These are phyloP conservation scores for Neonectria neomacrospora DNA, from an alignment of 2,329 filamentous ascomycete genomes.

Conservation along the genomic window DNA sequence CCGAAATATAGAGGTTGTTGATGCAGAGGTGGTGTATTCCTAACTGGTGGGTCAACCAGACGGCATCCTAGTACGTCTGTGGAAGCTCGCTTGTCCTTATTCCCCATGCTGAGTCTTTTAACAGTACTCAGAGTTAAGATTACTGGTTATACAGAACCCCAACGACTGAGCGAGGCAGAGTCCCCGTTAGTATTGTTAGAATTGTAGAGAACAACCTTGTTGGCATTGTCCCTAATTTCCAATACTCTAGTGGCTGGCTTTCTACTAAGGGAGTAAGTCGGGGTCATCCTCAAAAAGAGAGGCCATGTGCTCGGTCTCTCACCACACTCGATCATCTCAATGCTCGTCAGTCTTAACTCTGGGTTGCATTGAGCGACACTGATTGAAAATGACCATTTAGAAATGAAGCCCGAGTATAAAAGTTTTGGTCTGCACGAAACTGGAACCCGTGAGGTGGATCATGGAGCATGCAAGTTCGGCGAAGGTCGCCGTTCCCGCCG, in stretches of 20 bases:
- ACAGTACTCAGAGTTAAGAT: neutral
- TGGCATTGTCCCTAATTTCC: neutral
- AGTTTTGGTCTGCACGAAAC: neutral
- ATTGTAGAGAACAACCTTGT: neutral
- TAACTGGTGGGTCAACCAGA: conserved; percentile 2
- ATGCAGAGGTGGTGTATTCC: conserved; percentile 9
- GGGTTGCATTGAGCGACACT: too few relatives aligned
- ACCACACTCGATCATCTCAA: too few relatives aligned
- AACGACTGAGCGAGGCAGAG: conserved; percentile 7
- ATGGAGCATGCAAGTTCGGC: conserved; percentile 15
- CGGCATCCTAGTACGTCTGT: neutral
- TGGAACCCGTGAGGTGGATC: neutral
- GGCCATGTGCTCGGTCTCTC: neutral
- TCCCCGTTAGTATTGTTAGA: neutral
- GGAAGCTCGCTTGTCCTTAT: neutral
- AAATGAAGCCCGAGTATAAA: neutral
- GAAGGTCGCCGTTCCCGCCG: conserved; percentile 11
- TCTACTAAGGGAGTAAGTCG: neutral
- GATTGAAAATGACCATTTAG: too few relatives aligned
- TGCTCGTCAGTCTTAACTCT: too few relatives aligned
- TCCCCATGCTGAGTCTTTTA: neutral
- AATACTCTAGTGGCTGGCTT: neutral
- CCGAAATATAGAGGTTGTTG: conserved; percentile 12
- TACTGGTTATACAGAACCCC: neutral
- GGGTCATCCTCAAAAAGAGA: neutral